Base-by-base conservation (phyloP, 306 rosid genomes). In the Prunus mume region DNA sequence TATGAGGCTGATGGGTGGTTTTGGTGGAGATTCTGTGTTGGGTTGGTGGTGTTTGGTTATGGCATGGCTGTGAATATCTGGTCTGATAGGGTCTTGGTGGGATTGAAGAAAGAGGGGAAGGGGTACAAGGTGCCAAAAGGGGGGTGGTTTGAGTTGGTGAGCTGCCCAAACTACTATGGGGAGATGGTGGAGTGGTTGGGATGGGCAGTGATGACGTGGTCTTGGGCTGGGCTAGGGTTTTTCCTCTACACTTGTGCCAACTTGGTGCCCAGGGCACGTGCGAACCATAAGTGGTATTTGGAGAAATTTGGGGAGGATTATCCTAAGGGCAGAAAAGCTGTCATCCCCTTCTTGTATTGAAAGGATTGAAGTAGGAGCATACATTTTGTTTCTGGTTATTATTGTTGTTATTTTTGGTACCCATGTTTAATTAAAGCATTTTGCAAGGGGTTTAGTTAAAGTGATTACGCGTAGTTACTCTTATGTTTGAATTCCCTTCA, bases 161-260 rank as follows among this genome's bases (percentile, higher is more conserved):
- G 92, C 27, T 92, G 93, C 68, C 97, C 99, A 2, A 96, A 92
- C 65, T 96, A 92, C 72, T 77, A 80, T 38, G 96, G 97, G 57
- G 97, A 92, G 85, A 83, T 88, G 9, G 62, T 91, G 73, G 98
- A 92, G 88, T 92, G 99, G 97, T 9, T 91, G 14, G 97, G 96
- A 2, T 96, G 97, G 98, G 82, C 88, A 2, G 71, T 89, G 72
- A 92, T 90, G 96, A 91, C 88, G 6, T 93, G 93, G 86, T 84
- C 96, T 0, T 89, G 89, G 91, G 91, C 50, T 20, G 97, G 93
- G 7, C 57, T 90, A 1, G 93, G 92, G 66, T 92, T 95, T 75
- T 85, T 78, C 24, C 11, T 87, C 9, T 86, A 88, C 77, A 95
- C 98, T 9, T 95, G 85, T 43, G 91, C 93, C 4, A 90, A 95